Evolutionary conservation across 768 basidiomycete genomes (phyloP).

Genomic region (Tubosaeta brunneosetosa): DNA sequence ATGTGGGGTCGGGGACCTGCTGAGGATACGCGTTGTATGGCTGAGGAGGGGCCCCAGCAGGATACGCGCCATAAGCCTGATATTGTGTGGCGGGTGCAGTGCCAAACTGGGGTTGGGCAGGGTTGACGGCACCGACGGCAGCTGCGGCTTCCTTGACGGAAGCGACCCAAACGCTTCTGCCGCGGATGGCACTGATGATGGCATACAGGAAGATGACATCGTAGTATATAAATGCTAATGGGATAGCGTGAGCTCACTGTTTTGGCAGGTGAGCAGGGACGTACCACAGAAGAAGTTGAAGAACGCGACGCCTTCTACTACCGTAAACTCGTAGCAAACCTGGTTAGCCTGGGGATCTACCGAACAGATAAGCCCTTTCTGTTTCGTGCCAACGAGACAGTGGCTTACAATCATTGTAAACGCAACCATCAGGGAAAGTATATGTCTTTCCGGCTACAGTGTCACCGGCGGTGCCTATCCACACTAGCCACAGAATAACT

Average conservation of each 20-base stretch:
- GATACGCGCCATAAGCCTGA: conserved; percentile 1
- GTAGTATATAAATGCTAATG: conserved; percentile 24
- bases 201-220: conserved; percentile 19
- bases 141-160: conserved; percentile 20
- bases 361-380: background rate
- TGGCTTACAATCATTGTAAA: conserved; percentile 8
- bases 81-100: conserved; percentile 5
- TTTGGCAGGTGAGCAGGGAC: background rate
- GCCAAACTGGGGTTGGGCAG: conserved; percentile 7
- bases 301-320: conserved; percentile 20
- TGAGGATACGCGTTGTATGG: conserved; percentile 7
- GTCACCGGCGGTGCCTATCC: conserved; percentile 16
- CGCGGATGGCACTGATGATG: conserved; percentile 19
- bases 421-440: conserved; percentile 18
- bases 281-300: conserved; percentile 22
- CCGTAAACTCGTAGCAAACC: conserved; percentile 17
- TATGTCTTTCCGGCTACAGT: conserved; percentile 4
- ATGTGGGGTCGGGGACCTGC: conserved; percentile 3
- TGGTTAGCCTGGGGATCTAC: conserved; percentile 10
- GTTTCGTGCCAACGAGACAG: background rate
- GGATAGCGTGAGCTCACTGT: background rate
- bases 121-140: background rate
- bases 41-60: conserved; percentile 1
- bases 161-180: conserved; percentile 21
- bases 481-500: conserved; percentile 23